phyloP scores from a whole-genome alignment of 331 rosid species.

The Saraca asoca region DNA sequence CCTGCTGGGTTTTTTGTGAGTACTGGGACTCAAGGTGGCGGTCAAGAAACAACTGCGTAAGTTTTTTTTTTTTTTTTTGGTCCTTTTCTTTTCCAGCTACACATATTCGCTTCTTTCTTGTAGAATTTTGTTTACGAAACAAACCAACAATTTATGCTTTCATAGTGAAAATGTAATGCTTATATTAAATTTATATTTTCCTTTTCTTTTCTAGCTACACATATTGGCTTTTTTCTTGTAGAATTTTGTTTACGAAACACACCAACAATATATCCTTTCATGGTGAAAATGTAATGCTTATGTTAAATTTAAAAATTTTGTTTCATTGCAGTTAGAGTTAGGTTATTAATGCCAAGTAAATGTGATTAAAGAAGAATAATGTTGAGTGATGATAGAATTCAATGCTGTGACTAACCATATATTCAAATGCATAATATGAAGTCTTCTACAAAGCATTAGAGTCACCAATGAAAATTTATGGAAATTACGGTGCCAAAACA shows the following conservation, averaged over 20 bases:
- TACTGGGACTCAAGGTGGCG: conserved; percentile 97
- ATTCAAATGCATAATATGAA: neutral
- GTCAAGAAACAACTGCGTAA: conserved; percentile 99
- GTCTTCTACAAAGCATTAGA: neutral
- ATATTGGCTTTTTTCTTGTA: neutral
- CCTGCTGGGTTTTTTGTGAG: conserved; percentile 94
- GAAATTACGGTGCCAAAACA: neutral
- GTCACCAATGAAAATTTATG: neutral
- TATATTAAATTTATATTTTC: neutral
- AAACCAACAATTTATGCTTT: neutral
- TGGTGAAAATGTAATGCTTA: neutral
- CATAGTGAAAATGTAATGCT: neutral
- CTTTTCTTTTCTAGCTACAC: neutral
- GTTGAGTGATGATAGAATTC: neutral
- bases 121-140: neutral
- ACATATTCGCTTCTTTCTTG: neutral
- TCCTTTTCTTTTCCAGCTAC: neutral
- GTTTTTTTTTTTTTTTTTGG: conserved; percentile 17
- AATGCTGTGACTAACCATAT: neutral
- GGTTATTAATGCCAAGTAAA: conserved; percentile 17
- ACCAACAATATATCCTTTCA: too few species aligned
- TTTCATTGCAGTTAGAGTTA: neutral
- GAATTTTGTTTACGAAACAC: neutral
- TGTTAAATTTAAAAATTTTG: neutral
- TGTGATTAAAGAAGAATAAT: neutral